Percentiles rank a stretch among this genome's conserved stretches.
These are phyloP conservation scores for Pyrus hybrid DNA, from an alignment of 331 rosid genomes.

Conservation along the genomic window DNA sequence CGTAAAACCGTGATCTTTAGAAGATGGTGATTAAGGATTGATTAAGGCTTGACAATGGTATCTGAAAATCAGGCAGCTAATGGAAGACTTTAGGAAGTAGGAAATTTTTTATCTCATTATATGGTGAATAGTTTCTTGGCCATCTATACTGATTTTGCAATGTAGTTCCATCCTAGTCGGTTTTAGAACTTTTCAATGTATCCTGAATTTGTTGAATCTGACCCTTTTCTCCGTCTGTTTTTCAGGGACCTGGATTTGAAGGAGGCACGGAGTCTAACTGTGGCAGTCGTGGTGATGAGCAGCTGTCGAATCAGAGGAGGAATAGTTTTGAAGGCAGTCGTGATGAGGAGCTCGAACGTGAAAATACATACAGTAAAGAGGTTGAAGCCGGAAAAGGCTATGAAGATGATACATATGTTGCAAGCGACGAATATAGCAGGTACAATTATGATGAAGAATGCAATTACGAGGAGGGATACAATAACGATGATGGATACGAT, in stretches of 20 bases:
- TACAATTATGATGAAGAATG: background rate
- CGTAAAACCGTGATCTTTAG: background rate
- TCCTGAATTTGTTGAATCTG: background rate
- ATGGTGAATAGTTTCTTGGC: background rate
- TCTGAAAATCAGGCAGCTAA: background rate
- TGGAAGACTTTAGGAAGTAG: background rate
- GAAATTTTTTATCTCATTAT: background rate
- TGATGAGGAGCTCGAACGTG: conserved; percentile 1
- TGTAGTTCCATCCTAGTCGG: background rate
- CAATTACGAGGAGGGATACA: background rate
- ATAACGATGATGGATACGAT: background rate
- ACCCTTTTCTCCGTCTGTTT: background rate
- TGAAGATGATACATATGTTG: background rate
- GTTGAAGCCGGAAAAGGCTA: background rate
- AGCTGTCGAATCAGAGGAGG: background rate
- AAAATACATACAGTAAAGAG: background rate
- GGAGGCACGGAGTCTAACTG: background rate
- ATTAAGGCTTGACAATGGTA: too few species aligned
- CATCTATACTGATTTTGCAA: background rate
- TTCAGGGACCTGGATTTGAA: background rate
- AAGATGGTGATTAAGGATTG: too few species aligned
- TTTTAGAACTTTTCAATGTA: background rate
- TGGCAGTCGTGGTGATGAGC: background rate
- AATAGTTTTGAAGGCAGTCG: background rate
- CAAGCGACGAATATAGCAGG: background rate